A percentile compares a stretch with the other conserved stretches of the same genome.
Conservation (phyloP, 75 land plant genomes). For the Sequoiadendron giganteum region DNA sequence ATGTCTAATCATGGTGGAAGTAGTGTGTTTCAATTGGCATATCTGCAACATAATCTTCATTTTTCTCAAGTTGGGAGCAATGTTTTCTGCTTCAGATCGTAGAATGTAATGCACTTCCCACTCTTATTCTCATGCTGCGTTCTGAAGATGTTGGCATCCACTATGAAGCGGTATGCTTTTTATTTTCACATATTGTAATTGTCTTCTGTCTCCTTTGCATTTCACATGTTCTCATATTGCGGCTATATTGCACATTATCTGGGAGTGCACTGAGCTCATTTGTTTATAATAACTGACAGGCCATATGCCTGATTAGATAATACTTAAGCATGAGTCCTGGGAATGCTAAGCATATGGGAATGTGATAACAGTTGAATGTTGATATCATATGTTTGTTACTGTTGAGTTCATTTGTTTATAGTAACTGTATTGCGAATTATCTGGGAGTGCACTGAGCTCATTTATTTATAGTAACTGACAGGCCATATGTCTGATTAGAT, state of each 20-base stretch:
- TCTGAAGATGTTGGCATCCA: slow-evolving; percentile 91
- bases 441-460: not conserved
- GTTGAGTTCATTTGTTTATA: not conserved
- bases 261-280: not conserved
- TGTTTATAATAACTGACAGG: not conserved
- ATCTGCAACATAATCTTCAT: not conserved
- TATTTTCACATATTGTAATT: not conserved
- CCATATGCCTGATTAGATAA: not conserved
- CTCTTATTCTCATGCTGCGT: slow-evolving; percentile 87
- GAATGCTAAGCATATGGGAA: not conserved
- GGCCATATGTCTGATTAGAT: not conserved
- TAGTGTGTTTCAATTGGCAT: not conserved
- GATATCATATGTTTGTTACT: not conserved
- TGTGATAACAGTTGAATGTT: not conserved
- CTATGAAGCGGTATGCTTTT: slow-evolving; percentile 81
- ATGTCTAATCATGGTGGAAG: not conserved
- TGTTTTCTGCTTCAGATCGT: slow-evolving; percentile 71
- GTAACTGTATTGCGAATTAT: not conserved
- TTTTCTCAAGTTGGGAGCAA: not conserved
- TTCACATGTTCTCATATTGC: too few relatives aligned
- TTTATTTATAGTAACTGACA: not conserved
- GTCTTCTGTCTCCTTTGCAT: not conserved
- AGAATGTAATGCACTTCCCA: slow-evolving; percentile 93
- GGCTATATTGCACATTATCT: not conserved
- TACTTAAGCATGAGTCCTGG: not conserved